phyloP scores from a whole-genome alignment of 2,329 filamentous ascomycete species.

The Talaromyces albobiverticillius region DNA sequence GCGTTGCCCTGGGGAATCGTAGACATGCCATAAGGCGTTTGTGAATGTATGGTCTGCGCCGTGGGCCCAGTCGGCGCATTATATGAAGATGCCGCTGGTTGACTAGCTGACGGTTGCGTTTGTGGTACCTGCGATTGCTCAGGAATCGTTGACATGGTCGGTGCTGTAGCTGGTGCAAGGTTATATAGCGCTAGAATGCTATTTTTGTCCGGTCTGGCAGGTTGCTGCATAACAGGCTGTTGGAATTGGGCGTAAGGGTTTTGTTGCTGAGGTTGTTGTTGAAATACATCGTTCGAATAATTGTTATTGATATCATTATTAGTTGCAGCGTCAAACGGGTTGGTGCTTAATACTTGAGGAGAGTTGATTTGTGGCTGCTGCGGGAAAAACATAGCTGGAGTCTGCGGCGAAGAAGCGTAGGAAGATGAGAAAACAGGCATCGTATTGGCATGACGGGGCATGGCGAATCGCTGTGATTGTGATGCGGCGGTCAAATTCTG shows the following conservation, averaged over 20 bases:
- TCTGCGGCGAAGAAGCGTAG: conserved; percentile 18
- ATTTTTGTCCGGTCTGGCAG: conserved; percentile 44
- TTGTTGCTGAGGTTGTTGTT: conserved; percentile 22
- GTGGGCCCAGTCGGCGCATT: too few species aligned
- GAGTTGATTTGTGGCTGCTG: conserved; percentile 26
- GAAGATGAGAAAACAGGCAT: conserved; percentile 33
- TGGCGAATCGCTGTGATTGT: conserved; percentile 14
- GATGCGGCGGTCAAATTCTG: conserved; percentile 10
- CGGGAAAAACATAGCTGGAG: conserved; percentile 27
- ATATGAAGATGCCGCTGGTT: too few species aligned
- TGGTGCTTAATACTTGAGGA: conserved; percentile 22
- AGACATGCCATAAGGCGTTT: conserved; percentile 17
- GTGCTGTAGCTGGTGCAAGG: conserved; percentile 34
- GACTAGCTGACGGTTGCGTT: conserved; percentile 25
- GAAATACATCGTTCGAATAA: conserved; percentile 22
- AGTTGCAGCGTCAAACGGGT: conserved; percentile 33
- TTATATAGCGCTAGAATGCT: conserved; percentile 48
- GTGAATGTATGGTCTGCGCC: conserved; percentile 22
- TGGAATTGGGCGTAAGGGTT: conserved; percentile 14
- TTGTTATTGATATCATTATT: conserved; percentile 25
- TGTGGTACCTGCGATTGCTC: conserved; percentile 28
- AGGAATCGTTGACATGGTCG: conserved; percentile 27
- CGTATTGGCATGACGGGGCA: conserved; percentile 37
- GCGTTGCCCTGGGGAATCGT: conserved; percentile 25
- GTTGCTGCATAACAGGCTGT: conserved; percentile 37